Conservation (phyloP, 495 filamentous ascomycete genomes). For the Xylaria telfairii region DNA sequence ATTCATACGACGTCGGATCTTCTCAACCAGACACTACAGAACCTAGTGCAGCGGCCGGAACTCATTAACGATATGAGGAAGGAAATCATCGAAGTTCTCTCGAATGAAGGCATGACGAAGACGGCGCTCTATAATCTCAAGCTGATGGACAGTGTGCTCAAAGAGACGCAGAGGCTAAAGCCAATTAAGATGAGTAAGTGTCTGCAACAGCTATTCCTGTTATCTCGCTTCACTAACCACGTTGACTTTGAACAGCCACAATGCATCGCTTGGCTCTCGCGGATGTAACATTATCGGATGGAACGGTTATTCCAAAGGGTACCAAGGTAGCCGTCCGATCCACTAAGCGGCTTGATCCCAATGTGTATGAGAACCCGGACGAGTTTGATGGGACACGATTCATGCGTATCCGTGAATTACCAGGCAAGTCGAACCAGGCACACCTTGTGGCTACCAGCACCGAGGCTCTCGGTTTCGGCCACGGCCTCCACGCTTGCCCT, state of each 20-base stretch:
- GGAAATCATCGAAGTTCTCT: slow-evolving; percentile 36
- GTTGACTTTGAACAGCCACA: not conserved
- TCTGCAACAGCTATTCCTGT: not conserved
- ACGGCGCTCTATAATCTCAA: slow-evolving; percentile 16
- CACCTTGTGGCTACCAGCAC: slow-evolving; percentile 54
- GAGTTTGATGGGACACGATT: slow-evolving; percentile 58
- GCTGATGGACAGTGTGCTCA: slow-evolving; percentile 26
- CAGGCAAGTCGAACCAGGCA: slow-evolving; percentile 47
- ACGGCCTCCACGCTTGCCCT: slow-evolving; percentile 48
- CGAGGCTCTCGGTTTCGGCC: slow-evolving; percentile 45
- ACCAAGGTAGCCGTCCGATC: slow-evolving; percentile 44
- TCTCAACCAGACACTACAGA: slow-evolving; percentile 43
- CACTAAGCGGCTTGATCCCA: slow-evolving; percentile 44
- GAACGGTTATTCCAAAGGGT: slow-evolving; percentile 57
- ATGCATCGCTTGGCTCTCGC: slow-evolving; percentile 46
- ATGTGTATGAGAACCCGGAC: slow-evolving; percentile 49
- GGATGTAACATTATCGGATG: slow-evolving; percentile 55
- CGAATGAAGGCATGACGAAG: slow-evolving; percentile 36
- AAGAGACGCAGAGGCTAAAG: slow-evolving; percentile 36
- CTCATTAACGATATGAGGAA: slow-evolving; percentile 36
- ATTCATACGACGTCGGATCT: slow-evolving; percentile 44
- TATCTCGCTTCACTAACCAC: not conserved
- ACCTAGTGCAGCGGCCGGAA: slow-evolving; percentile 44
- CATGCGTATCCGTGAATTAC: slow-evolving; percentile 43
- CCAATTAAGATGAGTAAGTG: slow-evolving; percentile 30